Conservation (phyloP, 768 basidiomycete genomes). For the Boletus tomentosulus region DNA sequence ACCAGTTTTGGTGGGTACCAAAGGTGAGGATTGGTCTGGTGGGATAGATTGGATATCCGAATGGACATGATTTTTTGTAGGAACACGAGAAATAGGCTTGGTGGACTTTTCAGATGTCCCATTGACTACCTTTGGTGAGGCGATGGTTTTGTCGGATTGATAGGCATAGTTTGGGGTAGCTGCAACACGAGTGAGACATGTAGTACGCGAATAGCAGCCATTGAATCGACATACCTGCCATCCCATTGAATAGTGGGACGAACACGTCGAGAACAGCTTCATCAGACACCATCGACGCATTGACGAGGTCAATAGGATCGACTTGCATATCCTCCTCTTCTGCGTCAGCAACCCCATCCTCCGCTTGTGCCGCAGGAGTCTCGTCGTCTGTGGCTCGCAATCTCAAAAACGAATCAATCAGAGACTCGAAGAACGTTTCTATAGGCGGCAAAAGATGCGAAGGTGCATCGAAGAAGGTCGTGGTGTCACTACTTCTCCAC, state of each 20-base stretch:
- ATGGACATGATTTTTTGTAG: conserved; percentile 19
- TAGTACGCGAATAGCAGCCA: neutral
- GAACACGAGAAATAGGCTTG: conserved; percentile 9
- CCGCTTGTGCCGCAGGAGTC: conserved; percentile 7
- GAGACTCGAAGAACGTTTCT: conserved; percentile 62
- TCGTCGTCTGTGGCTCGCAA: conserved; percentile 24
- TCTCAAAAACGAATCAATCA: conserved; percentile 48
- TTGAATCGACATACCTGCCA: conserved; percentile 37
- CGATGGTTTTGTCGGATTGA: conserved; percentile 8
- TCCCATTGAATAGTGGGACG: conserved; percentile 56
- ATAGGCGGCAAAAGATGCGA: conserved; percentile 76
- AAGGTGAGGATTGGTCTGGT: conserved; percentile 12
- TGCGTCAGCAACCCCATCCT: conserved; percentile 28
- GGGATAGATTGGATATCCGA: conserved; percentile 11
- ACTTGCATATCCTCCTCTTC: conserved; percentile 46
- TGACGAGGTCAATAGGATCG: conserved; percentile 23
- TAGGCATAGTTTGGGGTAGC: conserved; percentile 24
- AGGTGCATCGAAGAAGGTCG: conserved; percentile 58
- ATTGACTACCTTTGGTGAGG: conserved; percentile 13
- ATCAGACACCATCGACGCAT: conserved; percentile 36
- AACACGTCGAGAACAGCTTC: conserved; percentile 58
- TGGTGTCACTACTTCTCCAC: conserved; percentile 41
- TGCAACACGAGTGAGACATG: conserved; percentile 9
- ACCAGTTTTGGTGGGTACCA: conserved; percentile 19
- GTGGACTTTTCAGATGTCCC: conserved; percentile 11